Base-by-base conservation (phyloP, 257 asterid genomes). In the Solanum medicagineum region DNA sequence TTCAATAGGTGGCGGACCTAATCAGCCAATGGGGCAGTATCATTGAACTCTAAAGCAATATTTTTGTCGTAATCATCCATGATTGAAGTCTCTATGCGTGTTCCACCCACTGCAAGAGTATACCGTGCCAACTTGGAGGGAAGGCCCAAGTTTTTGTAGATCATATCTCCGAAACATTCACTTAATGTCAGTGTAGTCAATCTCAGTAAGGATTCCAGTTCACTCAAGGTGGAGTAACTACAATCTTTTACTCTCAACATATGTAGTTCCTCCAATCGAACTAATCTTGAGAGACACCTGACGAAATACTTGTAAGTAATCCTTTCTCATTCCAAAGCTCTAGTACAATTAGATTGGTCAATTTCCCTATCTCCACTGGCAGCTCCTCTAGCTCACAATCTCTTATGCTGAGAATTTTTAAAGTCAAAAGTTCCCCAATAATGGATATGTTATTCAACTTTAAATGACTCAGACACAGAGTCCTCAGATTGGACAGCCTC, bases 41-140 rank as follows among this genome's bases (percentile, higher is more conserved):
- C 26, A 1, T 0, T 19, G 16, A 17, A 9, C 29, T 17, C 0
- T 2, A 70, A 13, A 40, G 6, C 4, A 12, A 40, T 69, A 17
- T 36, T 69, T 9, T 12, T 69, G 5, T 68, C 12, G 24, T 68
- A 15, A 15, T 7, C 0, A 66, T 9, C 24, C 74, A 0, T 55
- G 3, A 0, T 1, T 7, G 0, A 0, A 56, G 0, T 57, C 20
- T 0, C 10, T 55, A 0, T 4, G 7, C 1, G 0, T 8, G 10
- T 1, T 47, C 12, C 12, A 47, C 3, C 44, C 15, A 9, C 24
- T 17, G 1, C 0, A 13, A 84, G 47, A 55, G 0, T 0, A 45
- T 40, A 84, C 10, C 8, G 9, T 19, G 20, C 57, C 26, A 69
- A 6, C 51, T 12, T 56, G 26, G 54, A 56, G 75, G 49, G 0